Evolutionary conservation across 1,284 basidiomycete species (phyloP).

Genomic region (Vanrija humicola): DNA sequence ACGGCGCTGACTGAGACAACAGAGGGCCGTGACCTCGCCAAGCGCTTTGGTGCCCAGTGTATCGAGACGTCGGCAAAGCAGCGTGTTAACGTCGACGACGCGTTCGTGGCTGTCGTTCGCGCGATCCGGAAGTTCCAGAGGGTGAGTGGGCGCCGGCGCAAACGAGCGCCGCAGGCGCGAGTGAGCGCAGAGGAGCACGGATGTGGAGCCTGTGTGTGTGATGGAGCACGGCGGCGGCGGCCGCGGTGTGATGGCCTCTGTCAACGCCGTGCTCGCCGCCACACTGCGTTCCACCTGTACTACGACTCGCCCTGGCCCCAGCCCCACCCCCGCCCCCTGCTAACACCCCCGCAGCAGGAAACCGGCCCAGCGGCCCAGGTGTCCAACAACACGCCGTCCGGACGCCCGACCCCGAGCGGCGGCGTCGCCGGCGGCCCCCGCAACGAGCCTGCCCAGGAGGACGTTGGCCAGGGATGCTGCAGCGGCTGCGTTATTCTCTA

Average conservation of each 20-base stretch:
- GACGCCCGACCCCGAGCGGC: slow-evolving; percentile 52
- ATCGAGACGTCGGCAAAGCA: slow-evolving; percentile 99
- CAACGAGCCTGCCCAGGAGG: slow-evolving; percentile 33
- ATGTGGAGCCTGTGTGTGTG: not conserved
- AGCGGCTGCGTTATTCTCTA: slow-evolving; percentile 65
- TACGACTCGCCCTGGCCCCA: not conserved
- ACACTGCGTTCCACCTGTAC: not conserved
- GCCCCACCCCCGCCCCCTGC: not conserved
- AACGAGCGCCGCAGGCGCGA: not conserved
- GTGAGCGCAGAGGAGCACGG: not conserved
- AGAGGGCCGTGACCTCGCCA: slow-evolving; percentile 98
- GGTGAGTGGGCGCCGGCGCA: slow-evolving; percentile 51
- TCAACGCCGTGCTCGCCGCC: too few species aligned
- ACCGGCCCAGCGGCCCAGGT: slow-evolving; percentile 34
- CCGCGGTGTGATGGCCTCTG: too few species aligned
- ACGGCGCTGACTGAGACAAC: slow-evolving; percentile 6
- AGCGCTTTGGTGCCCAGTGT: slow-evolving; percentile 94
- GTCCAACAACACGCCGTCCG: slow-evolving; percentile 48
- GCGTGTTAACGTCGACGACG: slow-evolving; percentile 97
- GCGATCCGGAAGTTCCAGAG: slow-evolving; percentile 97
- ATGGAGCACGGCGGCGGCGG: too few species aligned
- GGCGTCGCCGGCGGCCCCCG: slow-evolving; percentile 53
- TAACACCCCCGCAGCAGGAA: slow-evolving; percentile 25
- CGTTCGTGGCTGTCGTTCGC: slow-evolving; percentile 93
- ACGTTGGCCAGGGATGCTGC: slow-evolving; percentile 63